These are phyloP conservation scores for Acacia concinna DNA, from an alignment of 331 rosid genomes.

Conservation along the genomic window DNA sequence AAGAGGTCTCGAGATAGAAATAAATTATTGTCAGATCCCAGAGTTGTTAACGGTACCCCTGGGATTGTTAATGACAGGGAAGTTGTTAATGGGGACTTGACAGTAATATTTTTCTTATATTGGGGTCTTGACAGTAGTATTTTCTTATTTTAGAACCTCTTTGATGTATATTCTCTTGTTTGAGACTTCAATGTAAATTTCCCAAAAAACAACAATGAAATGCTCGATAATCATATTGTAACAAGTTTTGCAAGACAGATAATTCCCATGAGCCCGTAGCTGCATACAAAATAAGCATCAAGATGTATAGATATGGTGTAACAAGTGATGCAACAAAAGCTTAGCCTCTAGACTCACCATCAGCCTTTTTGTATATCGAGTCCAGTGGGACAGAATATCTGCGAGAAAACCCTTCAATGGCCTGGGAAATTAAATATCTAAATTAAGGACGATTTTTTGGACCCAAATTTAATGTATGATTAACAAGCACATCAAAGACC, in stretches of 20 bases:
- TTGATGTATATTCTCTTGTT: too few relatives aligned
- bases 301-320: background rate
- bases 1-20: too few relatives aligned
- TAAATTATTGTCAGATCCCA: too few relatives aligned
- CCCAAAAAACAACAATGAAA: conserved; percentile 17
- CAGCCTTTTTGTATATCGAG: conserved; percentile 59
- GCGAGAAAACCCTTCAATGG: conserved; percentile 85
- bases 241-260: background rate
- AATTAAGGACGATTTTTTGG: conserved; percentile 11
- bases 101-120: too few relatives aligned
- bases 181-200: too few relatives aligned
- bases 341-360: conserved; percentile 62
- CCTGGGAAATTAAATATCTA: conserved; percentile 57
- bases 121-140: too few relatives aligned
- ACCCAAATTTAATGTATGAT: conserved; percentile 1
- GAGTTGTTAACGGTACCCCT: too few relatives aligned
- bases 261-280: background rate
- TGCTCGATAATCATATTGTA: conserved; percentile 25
- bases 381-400: conserved; percentile 76
- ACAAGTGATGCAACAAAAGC: background rate
- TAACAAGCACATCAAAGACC: conserved; percentile 47
- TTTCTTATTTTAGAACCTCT: too few relatives aligned
- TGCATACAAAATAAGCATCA: conserved; percentile 10
- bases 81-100: too few relatives aligned
- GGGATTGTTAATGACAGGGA: too few relatives aligned